Evolutionary conservation across 2,329 filamentous ascomycete genomes (phyloP).

Genomic region (Exophiala xenobiotica): DNA sequence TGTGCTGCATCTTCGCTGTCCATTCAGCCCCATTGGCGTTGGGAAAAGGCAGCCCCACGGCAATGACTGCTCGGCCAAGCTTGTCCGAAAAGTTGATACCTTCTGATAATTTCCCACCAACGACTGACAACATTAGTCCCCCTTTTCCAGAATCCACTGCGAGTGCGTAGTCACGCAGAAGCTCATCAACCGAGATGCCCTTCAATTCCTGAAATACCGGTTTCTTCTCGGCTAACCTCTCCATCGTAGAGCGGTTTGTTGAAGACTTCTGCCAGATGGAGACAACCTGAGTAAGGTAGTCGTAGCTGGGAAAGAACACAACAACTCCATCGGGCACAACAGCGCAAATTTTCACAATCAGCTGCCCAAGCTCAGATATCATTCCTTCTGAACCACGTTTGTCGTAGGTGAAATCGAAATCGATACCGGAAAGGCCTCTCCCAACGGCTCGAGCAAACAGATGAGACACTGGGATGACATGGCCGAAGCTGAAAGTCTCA

Average conservation of each 20-base stretch:
- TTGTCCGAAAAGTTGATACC: constrained; percentile 97
- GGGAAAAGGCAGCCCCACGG: constrained; percentile 91
- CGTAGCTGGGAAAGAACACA: constrained; percentile 93
- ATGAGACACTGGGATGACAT: constrained; percentile 83
- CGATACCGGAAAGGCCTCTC: constrained; percentile 46
- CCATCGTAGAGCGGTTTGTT: constrained; percentile 10
- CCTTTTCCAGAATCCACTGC: constrained; percentile 65
- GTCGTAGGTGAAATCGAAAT: constrained; percentile 87
- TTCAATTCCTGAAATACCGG: constrained; percentile 58
- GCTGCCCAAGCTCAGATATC: constrained; percentile 71
- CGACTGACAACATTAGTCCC: constrained; percentile 81
- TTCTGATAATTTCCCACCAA: constrained; percentile 92
- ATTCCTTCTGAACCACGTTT: constrained; percentile 68
- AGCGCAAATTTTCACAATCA: constrained; percentile 69
- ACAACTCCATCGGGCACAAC: constrained; percentile 85
- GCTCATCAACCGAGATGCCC: constrained; percentile 58
- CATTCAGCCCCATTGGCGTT: constrained; percentile 88
- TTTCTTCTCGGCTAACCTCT: constrained; percentile 51
- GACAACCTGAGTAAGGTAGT: constrained; percentile 77
- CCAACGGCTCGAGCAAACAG: constrained; percentile 74
- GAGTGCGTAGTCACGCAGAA: constrained; percentile 70
- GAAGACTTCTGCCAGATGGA: constrained; percentile 56
- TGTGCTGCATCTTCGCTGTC: constrained; percentile 86
- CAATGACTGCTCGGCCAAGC: constrained; percentile 82
- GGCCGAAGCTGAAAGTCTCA: constrained; percentile 83